Evolutionary conservation across 75 land plant genomes (phyloP).

Genomic region (Azolla pinnata): DNA sequence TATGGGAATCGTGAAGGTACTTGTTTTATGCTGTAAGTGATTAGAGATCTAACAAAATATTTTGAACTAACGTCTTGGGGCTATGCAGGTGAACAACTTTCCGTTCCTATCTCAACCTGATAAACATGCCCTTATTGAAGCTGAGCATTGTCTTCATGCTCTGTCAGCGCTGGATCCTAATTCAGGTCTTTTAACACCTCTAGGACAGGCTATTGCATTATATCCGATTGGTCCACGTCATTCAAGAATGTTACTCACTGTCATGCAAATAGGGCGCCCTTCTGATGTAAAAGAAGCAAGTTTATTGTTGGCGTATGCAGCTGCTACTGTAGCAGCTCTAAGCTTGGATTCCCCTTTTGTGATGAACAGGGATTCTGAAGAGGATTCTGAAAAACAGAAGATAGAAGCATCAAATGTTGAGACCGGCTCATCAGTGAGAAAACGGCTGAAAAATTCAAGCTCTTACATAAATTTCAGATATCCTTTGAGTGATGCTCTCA

Average conservation of each 20-base stretch:
- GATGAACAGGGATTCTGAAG: constrained; percentile 23
- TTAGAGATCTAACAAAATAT: too few relatives aligned
- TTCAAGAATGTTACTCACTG: constrained; percentile 87
- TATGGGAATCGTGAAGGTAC: constrained; percentile 88
- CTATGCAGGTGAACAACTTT: constrained; percentile 68
- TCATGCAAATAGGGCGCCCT: constrained; percentile 39
- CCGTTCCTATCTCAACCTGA: constrained; percentile 93
- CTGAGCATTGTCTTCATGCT: constrained; percentile 65
- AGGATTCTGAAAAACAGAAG: too few relatives aligned
- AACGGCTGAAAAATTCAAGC: too few relatives aligned
- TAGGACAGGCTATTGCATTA: constrained; percentile 73
- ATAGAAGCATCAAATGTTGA: too few relatives aligned
- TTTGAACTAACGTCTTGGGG: not conserved
- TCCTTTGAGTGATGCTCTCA: constrained; percentile 69
- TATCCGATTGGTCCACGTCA: constrained; percentile 98
- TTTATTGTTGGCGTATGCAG: constrained; percentile 59
- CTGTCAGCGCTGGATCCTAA: constrained; percentile 65
- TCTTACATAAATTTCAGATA: constrained; percentile 58
- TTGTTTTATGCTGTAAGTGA: constrained; percentile 1
- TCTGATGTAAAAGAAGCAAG: constrained; percentile 28
- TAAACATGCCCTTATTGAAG: constrained; percentile 44
- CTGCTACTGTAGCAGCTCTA: constrained; percentile 81
- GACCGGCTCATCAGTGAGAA: too few relatives aligned
- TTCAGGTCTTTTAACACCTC: constrained; percentile 46
- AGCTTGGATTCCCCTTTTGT: constrained; percentile 76